Evolutionary conservation across 1,139 yeast species (phyloP), one percentile per base, ranked within the genome.

Genomic region (Lodderomyces oxycetoniae): DNA sequence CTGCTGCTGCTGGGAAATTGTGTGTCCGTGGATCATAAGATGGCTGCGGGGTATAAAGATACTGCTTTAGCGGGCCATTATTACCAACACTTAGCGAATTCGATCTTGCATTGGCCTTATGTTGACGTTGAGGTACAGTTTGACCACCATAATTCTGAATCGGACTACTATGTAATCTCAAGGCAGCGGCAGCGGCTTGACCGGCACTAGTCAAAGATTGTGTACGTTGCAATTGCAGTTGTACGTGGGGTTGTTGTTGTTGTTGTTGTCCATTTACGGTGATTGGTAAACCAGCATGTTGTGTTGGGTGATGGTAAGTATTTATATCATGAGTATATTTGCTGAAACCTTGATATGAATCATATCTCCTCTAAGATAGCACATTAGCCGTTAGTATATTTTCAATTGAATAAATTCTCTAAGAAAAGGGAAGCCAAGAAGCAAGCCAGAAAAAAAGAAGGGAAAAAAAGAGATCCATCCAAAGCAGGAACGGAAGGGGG

Each of bases 141-240:
- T 16, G 27, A 17, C 34, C 29, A 19, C 28, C 38, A 26, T 36
- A 44, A 14, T 31, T 43, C n/a, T 30, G 44, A 46, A 35, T 30
- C 10, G 46, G 46, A 9, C 35, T 28, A 13, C 41, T 34, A 44
- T 63, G 70, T 42, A 59, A 50, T 39, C 61, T 51, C 23, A 67
- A 47, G 5, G 74, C 74, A 1, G 72, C 73, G 3, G 73, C 73
- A 1, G 74, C 74, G 2, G 74, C 72, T 39, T 48, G 57, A 11
- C 71, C 70, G 16, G 73, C 74, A 17, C 61, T 57, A 21, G 53
- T 45, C 28, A 57, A 45, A 17, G 61, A 54, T 36, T 50, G 59
- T 14, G 52, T 39, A 20, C 61, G 35, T 27, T 37, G 33, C 5
- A 17, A 26, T 11, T 22, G 28, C 13, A 22, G 26, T 27, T 29